Conservation (phyloP, 352 stramenopile genomes). For the Globisporangium camurandrum region DNA sequence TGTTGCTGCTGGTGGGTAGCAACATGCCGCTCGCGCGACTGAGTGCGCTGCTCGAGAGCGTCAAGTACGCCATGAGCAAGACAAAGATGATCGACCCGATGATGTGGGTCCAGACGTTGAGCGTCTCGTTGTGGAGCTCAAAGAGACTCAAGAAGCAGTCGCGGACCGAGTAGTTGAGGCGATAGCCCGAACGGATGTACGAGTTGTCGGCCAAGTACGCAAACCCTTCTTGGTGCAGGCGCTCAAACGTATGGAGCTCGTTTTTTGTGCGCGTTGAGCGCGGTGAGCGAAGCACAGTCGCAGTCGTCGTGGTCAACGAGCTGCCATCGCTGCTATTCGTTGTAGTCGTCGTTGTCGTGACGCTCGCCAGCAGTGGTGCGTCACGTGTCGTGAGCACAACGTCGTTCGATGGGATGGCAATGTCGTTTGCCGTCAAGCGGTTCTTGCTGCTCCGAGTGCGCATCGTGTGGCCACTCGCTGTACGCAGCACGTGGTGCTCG, state of each 20-base stretch:
- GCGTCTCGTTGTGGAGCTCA: constrained; percentile 85
- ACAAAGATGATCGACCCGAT: constrained; percentile 82
- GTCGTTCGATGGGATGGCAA: background rate
- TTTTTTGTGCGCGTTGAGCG: constrained; percentile 1
- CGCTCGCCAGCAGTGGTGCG: constrained; percentile 1
- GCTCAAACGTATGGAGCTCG: constrained; percentile 66
- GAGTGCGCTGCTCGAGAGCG: constrained; percentile 46
- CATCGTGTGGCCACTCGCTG: constrained; percentile 6
- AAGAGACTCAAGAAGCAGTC: constrained; percentile 80
- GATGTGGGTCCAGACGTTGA: constrained; percentile 87
- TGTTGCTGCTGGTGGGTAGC: background rate
- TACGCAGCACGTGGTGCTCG: constrained; percentile 12
- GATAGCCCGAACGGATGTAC: constrained; percentile 84
- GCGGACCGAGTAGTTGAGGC: constrained; percentile 70
- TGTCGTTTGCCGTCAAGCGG: constrained; percentile 1
- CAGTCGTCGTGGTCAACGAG: no score
- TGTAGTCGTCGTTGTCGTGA: constrained; percentile 2
- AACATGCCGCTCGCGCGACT: background rate
- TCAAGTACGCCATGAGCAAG: constrained; percentile 65
- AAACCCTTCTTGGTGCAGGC: constrained; percentile 71
- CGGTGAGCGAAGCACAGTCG: no score
- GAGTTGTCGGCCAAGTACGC: constrained; percentile 80
- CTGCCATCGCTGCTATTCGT: background rate
- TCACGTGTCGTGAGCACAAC: background rate
- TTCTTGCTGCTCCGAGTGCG: constrained; percentile 12